These are phyloP conservation scores for Boletus holoroseus DNA, from an alignment of 1,284 basidiomycete species.

Conservation along the genomic window DNA sequence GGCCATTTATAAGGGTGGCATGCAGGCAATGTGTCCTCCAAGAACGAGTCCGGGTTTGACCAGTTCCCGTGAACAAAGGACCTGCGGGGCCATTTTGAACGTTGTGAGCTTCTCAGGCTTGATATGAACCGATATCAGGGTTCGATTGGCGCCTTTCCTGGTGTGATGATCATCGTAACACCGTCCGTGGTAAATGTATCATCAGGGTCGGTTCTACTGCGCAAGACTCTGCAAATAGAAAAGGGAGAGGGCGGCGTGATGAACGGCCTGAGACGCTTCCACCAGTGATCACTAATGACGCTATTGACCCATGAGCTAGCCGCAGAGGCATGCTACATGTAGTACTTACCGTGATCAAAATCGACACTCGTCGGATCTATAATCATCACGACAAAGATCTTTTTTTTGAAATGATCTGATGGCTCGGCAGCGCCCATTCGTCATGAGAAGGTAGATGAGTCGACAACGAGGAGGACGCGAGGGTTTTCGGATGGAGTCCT, in stretches of 20 bases:
- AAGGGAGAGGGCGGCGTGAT: background rate
- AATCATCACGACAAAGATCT: background rate
- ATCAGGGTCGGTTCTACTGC: background rate
- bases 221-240: background rate
- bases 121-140: slow-evolving; percentile 1
- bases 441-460: slow-evolving; percentile 4
- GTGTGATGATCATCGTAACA: background rate
- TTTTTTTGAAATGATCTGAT: background rate
- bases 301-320: background rate
- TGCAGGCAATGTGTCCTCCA: background rate
- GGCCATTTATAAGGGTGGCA: slow-evolving; percentile 15
- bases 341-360: background rate
- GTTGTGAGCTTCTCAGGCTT: slow-evolving; percentile 14
- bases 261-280: background rate
- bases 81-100: background rate
- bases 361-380: background rate
- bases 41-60: slow-evolving; percentile 4
- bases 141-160: slow-evolving; percentile 12
- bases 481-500: background rate
- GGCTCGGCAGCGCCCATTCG: slow-evolving; percentile 1
- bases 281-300: background rate
- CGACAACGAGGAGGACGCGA: slow-evolving; percentile 17
- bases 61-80: slow-evolving; percentile 12
- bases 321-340: background rate
- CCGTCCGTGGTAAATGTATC: background rate